Evolutionary conservation across 768 basidiomycete species (phyloP).

Genomic region (Dacryopinax spathularia): DNA sequence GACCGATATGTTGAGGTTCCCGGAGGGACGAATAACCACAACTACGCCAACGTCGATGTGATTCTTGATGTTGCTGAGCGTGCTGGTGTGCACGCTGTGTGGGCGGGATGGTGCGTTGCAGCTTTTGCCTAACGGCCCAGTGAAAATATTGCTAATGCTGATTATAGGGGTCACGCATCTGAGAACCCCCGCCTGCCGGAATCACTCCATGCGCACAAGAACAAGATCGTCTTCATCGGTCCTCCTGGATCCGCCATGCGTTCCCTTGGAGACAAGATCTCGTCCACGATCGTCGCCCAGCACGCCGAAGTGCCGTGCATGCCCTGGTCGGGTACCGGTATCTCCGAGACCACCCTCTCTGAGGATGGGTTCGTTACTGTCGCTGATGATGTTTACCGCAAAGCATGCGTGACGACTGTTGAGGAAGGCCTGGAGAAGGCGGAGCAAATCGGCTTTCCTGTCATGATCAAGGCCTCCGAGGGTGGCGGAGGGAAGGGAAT

Average conservation of each 20-base stretch:
- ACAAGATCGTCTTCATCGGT: slow-evolving; percentile 98
- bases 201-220: slow-evolving; percentile 74
- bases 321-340: slow-evolving; percentile 96
- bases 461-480: slow-evolving; percentile 99
- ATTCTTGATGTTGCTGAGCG: slow-evolving; percentile 97
- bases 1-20: slow-evolving; percentile 98
- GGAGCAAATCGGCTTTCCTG: slow-evolving; percentile 83
- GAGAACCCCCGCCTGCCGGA: slow-evolving; percentile 97
- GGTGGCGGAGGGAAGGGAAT: slow-evolving; percentile 99
- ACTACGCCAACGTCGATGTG: slow-evolving; percentile 98
- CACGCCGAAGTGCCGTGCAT: slow-evolving; percentile 92
- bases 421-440: slow-evolving; percentile 76
- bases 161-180: slow-evolving; percentile 75
- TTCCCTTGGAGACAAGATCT: slow-evolving; percentile 98
- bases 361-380: slow-evolving; percentile 85
- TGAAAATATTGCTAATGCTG: neutral
- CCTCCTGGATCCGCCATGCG: slow-evolving; percentile 98
- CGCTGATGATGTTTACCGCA: slow-evolving; percentile 73
- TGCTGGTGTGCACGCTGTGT: slow-evolving; percentile 93
- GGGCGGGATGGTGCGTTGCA: slow-evolving; percentile 76
- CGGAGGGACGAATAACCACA: slow-evolving; percentile 97
- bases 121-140: neutral
- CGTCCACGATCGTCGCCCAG: slow-evolving; percentile 97
- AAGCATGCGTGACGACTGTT: slow-evolving; percentile 76
- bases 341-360: slow-evolving; percentile 71